phyloP scores from a whole-genome alignment of 805 yeast genomes.

The Zygosaccharomyces siamensis region DNA sequence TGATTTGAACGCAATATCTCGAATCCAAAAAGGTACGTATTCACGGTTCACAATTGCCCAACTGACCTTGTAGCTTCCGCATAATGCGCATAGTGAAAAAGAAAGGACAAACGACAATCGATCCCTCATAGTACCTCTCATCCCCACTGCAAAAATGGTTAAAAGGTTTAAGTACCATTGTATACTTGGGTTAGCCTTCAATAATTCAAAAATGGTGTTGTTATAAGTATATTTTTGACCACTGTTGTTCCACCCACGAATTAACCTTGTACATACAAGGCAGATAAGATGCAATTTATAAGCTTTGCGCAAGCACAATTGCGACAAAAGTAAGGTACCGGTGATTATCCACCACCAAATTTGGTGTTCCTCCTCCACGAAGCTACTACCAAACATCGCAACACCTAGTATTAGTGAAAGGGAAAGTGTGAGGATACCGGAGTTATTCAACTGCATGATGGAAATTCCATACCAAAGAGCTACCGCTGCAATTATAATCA shows the following conservation, averaged over 20 bases:
- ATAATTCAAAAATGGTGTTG: slow-evolving; percentile 43
- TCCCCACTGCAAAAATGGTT: slow-evolving; percentile 35
- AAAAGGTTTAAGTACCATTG: slow-evolving; percentile 47
- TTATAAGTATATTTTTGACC: slow-evolving; percentile 74
- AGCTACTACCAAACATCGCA: slow-evolving; percentile 77
- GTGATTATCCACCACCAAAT: slow-evolving; percentile 83
- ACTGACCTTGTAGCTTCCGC: slow-evolving; percentile 50
- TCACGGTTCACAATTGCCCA: slow-evolving; percentile 55
- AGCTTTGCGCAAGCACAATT: slow-evolving; percentile 8
- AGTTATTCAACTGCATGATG: not conserved
- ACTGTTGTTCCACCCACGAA: slow-evolving; percentile 82
- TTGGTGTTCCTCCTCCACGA: slow-evolving; percentile 94
- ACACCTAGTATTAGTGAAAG: slow-evolving; percentile 41
- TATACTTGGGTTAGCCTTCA: slow-evolving; percentile 34
- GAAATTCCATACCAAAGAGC: slow-evolving; percentile 7
- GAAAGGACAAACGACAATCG: slow-evolving; percentile 42
- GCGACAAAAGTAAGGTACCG: slow-evolving; percentile 24
- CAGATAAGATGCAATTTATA: slow-evolving; percentile 14
- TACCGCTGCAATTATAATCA: slow-evolving; percentile 13
- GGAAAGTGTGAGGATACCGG: slow-evolving; percentile 18
- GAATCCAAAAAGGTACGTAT: slow-evolving; percentile 40
- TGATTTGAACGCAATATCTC: slow-evolving; percentile 18
- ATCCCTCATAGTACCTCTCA: slow-evolving; percentile 19
- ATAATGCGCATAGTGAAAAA: slow-evolving; percentile 43
- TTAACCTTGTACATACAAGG: slow-evolving; percentile 44